These are phyloP conservation scores for Fraxinus excelsior DNA, from an alignment of 257 asterid genomes.

Conservation along the genomic window DNA sequence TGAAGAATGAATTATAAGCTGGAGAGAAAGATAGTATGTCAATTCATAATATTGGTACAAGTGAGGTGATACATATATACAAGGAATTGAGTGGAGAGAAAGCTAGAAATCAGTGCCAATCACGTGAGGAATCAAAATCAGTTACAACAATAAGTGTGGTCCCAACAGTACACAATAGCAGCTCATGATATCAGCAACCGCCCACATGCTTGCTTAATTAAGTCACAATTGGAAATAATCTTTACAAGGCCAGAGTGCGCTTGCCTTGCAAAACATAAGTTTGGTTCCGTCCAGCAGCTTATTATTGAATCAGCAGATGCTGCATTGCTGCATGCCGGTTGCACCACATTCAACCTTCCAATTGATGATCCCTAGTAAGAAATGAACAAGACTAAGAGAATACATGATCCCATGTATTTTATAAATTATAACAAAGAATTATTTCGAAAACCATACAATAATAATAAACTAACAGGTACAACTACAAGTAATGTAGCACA, in stretches of 20 bases:
- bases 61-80: too few relatives aligned
- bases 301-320: conserved; percentile 74
- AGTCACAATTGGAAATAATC: too few relatives aligned
- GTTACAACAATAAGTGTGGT: too few relatives aligned
- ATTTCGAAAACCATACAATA: neutral
- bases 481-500: neutral
- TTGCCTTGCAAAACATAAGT: conserved; percentile 53
- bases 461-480: neutral
- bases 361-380: conserved; percentile 50
- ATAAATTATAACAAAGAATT: neutral
- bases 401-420: neutral
- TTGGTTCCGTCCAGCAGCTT: conserved; percentile 88
- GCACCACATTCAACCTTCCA: conserved; percentile 48
- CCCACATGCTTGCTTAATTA: too few relatives aligned
- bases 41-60: too few relatives aligned
- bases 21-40: too few relatives aligned
- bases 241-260: conserved; percentile 63
- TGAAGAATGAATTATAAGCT: too few relatives aligned
- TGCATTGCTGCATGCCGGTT: conserved; percentile 78
- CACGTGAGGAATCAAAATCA: too few relatives aligned
- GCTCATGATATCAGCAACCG: too few relatives aligned
- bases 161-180: too few relatives aligned
- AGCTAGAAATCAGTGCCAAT: too few relatives aligned
- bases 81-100: too few relatives aligned
- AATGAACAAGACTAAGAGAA: conserved; percentile 12